Base-by-base conservation (phyloP, 352 stramenopile genomes). In the Pythium biforme region DNA sequence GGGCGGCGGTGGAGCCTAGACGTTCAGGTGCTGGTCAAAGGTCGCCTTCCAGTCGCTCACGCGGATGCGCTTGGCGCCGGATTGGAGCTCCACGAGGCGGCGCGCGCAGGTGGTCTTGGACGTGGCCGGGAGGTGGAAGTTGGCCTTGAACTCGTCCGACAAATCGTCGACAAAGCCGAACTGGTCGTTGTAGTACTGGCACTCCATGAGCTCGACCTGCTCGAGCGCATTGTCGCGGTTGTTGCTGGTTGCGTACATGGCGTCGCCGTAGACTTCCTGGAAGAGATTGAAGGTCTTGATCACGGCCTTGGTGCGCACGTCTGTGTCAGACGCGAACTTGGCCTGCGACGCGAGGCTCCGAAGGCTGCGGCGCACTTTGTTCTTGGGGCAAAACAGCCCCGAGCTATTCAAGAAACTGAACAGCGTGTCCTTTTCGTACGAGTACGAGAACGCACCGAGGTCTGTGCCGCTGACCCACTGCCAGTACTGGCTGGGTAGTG, bases 401-500 rank as follows among this genome's bases (percentile, higher is more conserved):
- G 65, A 55, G 25, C 43, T 25, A 45, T 74, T 41, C n/a, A 86
- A 60, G 14, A 81, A 59, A 17, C 29, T 37, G 9, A 89, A 75
- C 11, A 89, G 51, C 12, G 66, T 57, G 53, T 88, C 77, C n/a
- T 74, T 69, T 22, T 74, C 55, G 74, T 90, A 90, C 69, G 78
- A 62, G 74, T 90, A 90, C 40, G 78, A 87, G 33, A 79, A 62
- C 39, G 70, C 69, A 2, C 78, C 81, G 26, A 90, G 56, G 52
- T 90, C 77, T 1, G 59, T 68, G 31, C 41, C 63, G 27, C 66
- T 79, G 15, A 86, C 81, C 34, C 81, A 90, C 48, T 69, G 66
- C 81, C 78, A 90, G 65, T 85, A 90, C 54, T 90, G 62, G 33
- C 60, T 83, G 7, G 78, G 78, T 12, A 86, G 74, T 4, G 73